Evolutionary conservation across 2,329 filamentous ascomycete genomes (phyloP).

Genomic region (Arthroderma uncinatum): DNA sequence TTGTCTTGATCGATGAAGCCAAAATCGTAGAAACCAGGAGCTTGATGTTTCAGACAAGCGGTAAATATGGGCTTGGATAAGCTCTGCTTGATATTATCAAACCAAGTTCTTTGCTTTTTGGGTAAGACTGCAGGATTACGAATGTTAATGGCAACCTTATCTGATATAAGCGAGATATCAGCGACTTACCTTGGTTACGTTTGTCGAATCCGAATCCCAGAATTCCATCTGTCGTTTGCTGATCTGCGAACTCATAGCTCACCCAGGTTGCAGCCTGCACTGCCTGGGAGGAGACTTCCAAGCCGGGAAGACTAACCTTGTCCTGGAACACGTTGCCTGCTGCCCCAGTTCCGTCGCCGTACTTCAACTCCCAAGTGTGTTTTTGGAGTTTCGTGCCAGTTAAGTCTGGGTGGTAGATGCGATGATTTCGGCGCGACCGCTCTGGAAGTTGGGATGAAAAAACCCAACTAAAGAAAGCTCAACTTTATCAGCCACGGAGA

Average conservation of each 20-base stretch:
- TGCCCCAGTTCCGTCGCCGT: constrained; percentile 55
- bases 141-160: not conserved
- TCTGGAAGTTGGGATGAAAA: constrained; percentile 50
- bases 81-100: constrained; percentile 53
- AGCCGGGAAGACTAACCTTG: constrained; percentile 49
- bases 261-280: constrained; percentile 54
- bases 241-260: constrained; percentile 42
- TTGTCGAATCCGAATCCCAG: constrained; percentile 49
- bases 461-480: constrained; percentile 44
- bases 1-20: constrained; percentile 55
- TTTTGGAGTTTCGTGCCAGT: constrained; percentile 39
- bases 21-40: constrained; percentile 59
- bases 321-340: constrained; percentile 56
- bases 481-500: not conserved
- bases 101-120: constrained; percentile 54
- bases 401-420: constrained; percentile 45
- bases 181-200: constrained; percentile 41
- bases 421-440: constrained; percentile 43
- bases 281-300: constrained; percentile 50
- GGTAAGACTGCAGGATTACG: constrained; percentile 9
- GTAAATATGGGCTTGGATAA: constrained; percentile 60
- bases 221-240: constrained; percentile 47
- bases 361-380: constrained; percentile 49
- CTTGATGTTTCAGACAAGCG: constrained; percentile 51
- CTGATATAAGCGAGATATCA: not conserved